Evolutionary conservation across 2,329 filamentous ascomycete genomes (phyloP), one percentile per base, ranked within the genome.

Genomic region (Colletotrichum lupini): DNA sequence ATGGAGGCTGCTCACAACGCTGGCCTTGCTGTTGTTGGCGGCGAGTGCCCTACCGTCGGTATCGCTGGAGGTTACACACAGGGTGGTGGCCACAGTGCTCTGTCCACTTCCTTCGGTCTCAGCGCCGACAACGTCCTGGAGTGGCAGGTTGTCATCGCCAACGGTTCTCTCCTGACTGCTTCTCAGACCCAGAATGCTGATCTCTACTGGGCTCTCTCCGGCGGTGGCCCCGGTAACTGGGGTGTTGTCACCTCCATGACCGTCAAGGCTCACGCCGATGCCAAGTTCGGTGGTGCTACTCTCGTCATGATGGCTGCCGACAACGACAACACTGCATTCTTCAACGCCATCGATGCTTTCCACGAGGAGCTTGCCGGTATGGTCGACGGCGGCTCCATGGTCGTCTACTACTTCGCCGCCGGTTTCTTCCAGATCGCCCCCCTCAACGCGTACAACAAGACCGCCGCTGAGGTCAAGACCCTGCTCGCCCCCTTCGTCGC

Each of bases 61-160:
- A 75, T 90, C 6, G 86, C 87, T 0, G 91, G 91, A n/a, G 90
- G 90, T 1, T 92, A 88, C 75, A 86, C 83, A 2, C 88, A 90
- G 77, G 90, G 89, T 5, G 91, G 89, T 11, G 91, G 91, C 0
- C 89, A 91, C 77, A 86, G 85, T 1, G 82, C 86, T 0, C 81
- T 92, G 1, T 83, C 82, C 35, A 87, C 87, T 1, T 81, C 77
- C 14, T 89, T 87, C 59, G 91, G 91, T 7, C 82, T 93, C 0
- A 87, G 81, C 11, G 89, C 89, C 0, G 91, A 93, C 73, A 87
- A 92, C 62, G 85, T 87, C 8, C 79, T 89, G 19, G 80, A 83
- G 35, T 80, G 87, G 72, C 82, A 89, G 67, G 81, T 89, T 16
- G 84, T 89, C 8, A 85, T 84, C 6, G 82, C 86, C 12, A 82